Conservation (phyloP, 768 basidiomycete species). For the Naganishia vaughanmartiniae region DNA sequence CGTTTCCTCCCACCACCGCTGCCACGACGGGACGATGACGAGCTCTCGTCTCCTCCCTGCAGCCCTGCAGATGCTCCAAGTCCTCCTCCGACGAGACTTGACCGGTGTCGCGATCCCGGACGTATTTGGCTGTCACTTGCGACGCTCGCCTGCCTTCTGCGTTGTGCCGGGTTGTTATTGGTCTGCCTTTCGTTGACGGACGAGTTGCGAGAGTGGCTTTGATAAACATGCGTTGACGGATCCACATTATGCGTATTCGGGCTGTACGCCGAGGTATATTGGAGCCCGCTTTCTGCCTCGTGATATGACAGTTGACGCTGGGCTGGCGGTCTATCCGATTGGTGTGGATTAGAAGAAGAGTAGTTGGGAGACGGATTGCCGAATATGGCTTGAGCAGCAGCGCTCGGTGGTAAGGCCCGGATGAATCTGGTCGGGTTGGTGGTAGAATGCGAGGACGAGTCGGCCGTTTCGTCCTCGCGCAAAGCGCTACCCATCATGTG, state of each 20-base stretch:
- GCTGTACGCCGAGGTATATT: not conserved
- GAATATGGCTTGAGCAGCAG: conserved; percentile 17
- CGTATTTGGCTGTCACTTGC: not conserved
- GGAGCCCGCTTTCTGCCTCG: conserved; percentile 3
- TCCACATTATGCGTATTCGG: not conserved
- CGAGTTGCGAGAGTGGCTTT: not conserved
- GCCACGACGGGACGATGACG: conserved; percentile 16
- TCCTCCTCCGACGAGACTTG: not conserved
- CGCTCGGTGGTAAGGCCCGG: not conserved
- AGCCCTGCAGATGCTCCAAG: not conserved
- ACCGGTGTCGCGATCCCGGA: conserved; percentile 10
- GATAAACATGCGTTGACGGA: not conserved
- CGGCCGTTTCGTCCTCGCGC: not conserved
- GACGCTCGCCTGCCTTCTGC: not conserved
- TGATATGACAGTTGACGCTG: conserved; percentile 1
- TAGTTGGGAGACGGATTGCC: conserved; percentile 11
- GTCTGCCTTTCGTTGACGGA: conserved; percentile 6
- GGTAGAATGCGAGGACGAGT: not conserved
- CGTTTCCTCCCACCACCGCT: conserved; percentile 14
- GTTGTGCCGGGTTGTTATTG: not conserved
- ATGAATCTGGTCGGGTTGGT: conserved; percentile 3
- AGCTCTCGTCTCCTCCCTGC: conserved; percentile 10
- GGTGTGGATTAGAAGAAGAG: not conserved
- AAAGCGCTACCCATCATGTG: not conserved
- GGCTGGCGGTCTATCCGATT: not conserved